phyloP scores from a whole-genome alignment of 2,329 filamentous ascomycete genomes.

The Cordyceps fumosorosea region DNA sequence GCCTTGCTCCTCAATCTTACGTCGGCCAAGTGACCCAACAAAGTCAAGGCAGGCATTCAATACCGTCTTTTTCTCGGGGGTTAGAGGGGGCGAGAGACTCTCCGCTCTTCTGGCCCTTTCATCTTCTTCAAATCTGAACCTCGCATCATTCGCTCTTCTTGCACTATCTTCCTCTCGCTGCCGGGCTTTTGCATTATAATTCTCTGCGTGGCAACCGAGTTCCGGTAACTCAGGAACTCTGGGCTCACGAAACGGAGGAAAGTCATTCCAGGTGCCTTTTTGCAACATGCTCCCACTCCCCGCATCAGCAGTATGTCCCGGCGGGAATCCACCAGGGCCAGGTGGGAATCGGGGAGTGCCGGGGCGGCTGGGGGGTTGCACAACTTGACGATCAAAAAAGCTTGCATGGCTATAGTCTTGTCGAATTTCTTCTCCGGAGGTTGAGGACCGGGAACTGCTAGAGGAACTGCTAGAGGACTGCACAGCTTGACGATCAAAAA shows the following conservation, averaged over 20 bases:
- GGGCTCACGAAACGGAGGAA: neutral
- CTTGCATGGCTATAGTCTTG: too few species aligned
- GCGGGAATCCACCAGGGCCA: neutral
- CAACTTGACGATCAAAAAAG: too few species aligned
- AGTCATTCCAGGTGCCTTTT: neutral
- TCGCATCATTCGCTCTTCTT: neutral
- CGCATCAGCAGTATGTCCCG: neutral
- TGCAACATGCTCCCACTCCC: neutral
- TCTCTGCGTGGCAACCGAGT: neutral
- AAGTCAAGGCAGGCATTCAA: neutral
- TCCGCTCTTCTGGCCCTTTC: neutral
- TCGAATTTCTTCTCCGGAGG: neutral
- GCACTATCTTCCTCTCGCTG: neutral
- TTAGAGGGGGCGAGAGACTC: neutral
- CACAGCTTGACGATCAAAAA: too few species aligned
- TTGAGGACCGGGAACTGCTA: too few species aligned
- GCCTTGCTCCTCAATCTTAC: slow-evolving; percentile 4
- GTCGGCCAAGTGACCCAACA: neutral
- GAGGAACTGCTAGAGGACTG: too few species aligned
- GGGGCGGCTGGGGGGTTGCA: too few species aligned
- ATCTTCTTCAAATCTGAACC: neutral
- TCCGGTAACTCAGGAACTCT: neutral
- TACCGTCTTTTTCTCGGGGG: neutral
- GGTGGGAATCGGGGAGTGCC: too few species aligned
- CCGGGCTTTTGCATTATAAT: neutral